Evolutionary conservation across 2,329 filamentous ascomycete genomes (phyloP).

Genomic region (Paracoccidioides lutzii): DNA sequence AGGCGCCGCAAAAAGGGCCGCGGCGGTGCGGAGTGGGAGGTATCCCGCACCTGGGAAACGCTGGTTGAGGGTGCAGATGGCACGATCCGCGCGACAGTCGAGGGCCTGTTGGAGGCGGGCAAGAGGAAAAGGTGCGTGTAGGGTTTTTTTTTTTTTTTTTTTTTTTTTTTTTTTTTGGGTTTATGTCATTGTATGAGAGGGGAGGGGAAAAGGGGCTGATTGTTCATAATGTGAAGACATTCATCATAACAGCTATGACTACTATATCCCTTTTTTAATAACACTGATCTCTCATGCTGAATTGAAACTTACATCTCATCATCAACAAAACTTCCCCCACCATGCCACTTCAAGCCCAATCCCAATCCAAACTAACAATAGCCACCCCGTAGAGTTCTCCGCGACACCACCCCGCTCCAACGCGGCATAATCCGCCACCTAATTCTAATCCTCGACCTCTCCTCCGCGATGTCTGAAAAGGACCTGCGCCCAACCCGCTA

Average conservation of each 20-base stretch:
- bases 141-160: no score
- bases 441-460: slow-evolving; percentile 81
- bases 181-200: neutral
- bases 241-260: neutral
- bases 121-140: slow-evolving; percentile 54
- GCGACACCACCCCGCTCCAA: slow-evolving; percentile 90
- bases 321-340: neutral
- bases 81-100: slow-evolving; percentile 57
- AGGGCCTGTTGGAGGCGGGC: slow-evolving; percentile 64
- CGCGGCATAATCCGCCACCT: slow-evolving; percentile 96
- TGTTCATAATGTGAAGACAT: no score
- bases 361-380: no score
- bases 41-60: slow-evolving; percentile 47
- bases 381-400: slow-evolving; percentile 50
- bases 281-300: no score
- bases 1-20: slow-evolving; percentile 27
- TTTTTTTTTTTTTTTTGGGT: no score
- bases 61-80: slow-evolving; percentile 70
- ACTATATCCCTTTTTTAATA: neutral
- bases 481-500: slow-evolving; percentile 83
- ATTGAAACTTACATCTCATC: no score
- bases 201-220: no score
- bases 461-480: slow-evolving; percentile 87
- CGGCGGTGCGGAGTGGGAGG: slow-evolving; percentile 33
- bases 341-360: slow-evolving; percentile 1